These are phyloP conservation scores for Porphyrellus cyaneotinctus DNA, from an alignment of 768 basidiomycete genomes.

Conservation along the genomic window DNA sequence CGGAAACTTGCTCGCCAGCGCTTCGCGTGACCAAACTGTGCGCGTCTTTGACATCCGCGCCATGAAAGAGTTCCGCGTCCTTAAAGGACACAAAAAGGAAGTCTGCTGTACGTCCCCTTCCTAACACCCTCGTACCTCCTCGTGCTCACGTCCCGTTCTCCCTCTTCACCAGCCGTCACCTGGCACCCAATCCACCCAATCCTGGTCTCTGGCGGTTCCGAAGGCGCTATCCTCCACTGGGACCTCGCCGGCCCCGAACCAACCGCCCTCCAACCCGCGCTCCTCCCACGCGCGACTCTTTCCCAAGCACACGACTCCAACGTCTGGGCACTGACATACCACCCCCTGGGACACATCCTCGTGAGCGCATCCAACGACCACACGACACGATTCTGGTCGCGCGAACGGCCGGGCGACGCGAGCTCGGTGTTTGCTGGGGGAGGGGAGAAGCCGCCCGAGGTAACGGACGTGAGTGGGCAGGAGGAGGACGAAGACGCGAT, in stretches of 20 bases:
- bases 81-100: conserved; percentile 98
- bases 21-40: conserved; percentile 90
- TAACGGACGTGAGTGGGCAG: conserved; percentile 50
- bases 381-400: conserved; percentile 98
- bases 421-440: conserved; percentile 74
- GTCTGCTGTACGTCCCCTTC: conserved; percentile 73
- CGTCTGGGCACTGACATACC: conserved; percentile 93
- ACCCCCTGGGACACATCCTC: conserved; percentile 93
- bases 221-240: conserved; percentile 94
- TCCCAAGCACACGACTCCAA: conserved; percentile 98
- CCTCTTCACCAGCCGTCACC: conserved; percentile 57
- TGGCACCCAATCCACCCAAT: conserved; percentile 97
- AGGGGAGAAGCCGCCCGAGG: conserved; percentile 80
- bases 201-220: conserved; percentile 90
- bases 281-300: conserved; percentile 74
- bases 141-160: background rate
- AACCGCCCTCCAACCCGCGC: conserved; percentile 33
- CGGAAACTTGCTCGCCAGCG: conserved; percentile 91
- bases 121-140: background rate
- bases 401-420: conserved; percentile 83
- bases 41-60: conserved; percentile 97
- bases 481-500: conserved; percentile 74
- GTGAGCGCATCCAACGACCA: conserved; percentile 96
- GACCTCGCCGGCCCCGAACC: conserved; percentile 67
- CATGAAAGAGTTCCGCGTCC: conserved; percentile 90